Percentiles rank a stretch among this genome's conserved stretches.
phyloP scores from a whole-genome alignment of 768 basidiomycete species.

The Naematelia aurantialba region DNA sequence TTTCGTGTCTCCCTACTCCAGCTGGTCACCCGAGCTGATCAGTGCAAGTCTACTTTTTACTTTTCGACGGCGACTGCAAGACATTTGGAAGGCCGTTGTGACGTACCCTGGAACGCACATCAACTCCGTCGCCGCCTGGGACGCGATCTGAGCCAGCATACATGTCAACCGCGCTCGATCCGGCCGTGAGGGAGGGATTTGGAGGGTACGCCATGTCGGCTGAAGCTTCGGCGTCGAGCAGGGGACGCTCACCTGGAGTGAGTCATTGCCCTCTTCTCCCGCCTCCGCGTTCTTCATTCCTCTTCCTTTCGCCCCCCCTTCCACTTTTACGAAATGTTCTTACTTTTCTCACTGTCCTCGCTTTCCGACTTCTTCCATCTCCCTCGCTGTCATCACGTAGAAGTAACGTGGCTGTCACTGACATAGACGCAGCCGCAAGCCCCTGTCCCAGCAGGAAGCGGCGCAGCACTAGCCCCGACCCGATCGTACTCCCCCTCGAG shows the following conservation, averaged over 20 bases:
- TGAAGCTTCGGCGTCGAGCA: background rate
- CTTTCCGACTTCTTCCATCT: no score
- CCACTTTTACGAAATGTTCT: no score
- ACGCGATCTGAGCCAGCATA: no score
- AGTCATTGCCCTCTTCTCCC: background rate
- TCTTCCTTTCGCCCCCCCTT: no score
- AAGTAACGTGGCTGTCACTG: no score
- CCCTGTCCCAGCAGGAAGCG: background rate
- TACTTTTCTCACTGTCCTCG: no score
- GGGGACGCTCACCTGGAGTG: background rate
- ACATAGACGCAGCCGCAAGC: background rate
- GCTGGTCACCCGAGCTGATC: no score
- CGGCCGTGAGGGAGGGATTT: background rate
- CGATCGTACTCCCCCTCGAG: conserved; percentile 25
- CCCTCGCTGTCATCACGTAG: background rate
- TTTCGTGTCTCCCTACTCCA: background rate
- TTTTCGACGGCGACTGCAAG: no score
- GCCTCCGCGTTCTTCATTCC: background rate
- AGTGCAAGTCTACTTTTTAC: no score
- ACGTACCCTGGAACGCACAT: no score
- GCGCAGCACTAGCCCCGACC: background rate
- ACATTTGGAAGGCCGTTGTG: no score
- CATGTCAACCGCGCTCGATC: background rate
- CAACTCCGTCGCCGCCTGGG: no score
- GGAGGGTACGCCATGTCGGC: background rate